Evolutionary conservation across 306 rosid species (phyloP), one percentile per base, ranked within the genome.

Genomic region (Corylus heterophylla): DNA sequence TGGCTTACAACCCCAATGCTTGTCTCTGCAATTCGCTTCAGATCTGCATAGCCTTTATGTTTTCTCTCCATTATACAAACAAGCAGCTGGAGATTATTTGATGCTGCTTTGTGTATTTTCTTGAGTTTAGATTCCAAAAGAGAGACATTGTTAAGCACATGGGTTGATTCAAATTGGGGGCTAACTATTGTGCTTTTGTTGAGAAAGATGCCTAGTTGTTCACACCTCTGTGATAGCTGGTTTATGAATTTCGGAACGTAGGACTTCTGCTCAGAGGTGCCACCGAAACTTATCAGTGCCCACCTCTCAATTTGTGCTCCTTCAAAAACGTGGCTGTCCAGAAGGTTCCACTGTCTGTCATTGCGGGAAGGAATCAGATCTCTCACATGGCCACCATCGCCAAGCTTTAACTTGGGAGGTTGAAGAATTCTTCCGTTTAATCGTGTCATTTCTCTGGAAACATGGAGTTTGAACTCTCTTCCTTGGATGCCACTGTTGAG

Each of bases 351-450:
- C 72, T 93, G 98, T 25, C 98, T 90, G 74, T 96, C 99, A 8
- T 83, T 89, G 8, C 99, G 98, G 7, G 93, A 88, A 48, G 99
- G 99, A 79, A 79, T 80, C 14, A 96, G 84, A 76, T 93, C 93
- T 50, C 91, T 87, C 54, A 90, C 85, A 71, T 88, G 94, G 64
- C 99, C 99, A 64, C 97, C 93, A 5, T 93, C 91, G 17, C 99
- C 99, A 70, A 96, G 97, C 87, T 90, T 96, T 56, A 96, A 91
- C 81, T 91, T 93, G 5, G 99, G 99, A 79, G 99, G 99, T 80
- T 84, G 92, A 76, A 96, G 98, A 81, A 96, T 87, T 86, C 99
- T 85, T 25, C 99, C 99, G 10, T 82, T 88, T 79, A 96, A 83
- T 80, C 75, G 77, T 5, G 98, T 96, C 99, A 96, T 96, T 79